Percentiles rank a stretch among this genome's conserved stretches.
Conservation (phyloP, 1,139 yeast genomes). For the Candida sojae region DNA sequence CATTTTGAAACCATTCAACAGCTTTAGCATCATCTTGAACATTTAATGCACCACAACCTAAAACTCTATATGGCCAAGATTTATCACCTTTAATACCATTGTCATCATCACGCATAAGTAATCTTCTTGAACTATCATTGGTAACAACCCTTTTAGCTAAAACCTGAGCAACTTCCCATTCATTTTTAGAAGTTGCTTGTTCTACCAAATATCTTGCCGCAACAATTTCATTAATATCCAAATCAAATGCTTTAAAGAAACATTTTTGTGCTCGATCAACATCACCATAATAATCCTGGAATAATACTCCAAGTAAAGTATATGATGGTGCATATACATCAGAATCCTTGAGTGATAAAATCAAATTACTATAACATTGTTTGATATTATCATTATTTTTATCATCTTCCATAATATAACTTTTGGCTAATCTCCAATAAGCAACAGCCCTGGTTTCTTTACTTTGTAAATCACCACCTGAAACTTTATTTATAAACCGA, state of each 20-base stretch:
- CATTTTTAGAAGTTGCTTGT: conserved; percentile 62
- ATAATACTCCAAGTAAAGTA: conserved; percentile 76
- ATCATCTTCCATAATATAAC: conserved; percentile 33
- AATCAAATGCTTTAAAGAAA: conserved; percentile 85
- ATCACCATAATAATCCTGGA: conserved; percentile 60
- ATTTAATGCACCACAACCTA: conserved; percentile 80
- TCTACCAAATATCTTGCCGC: conserved; percentile 77
- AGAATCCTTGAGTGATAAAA: conserved; percentile 63
- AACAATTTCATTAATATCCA: conserved; percentile 71
- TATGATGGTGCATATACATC: conserved; percentile 74
- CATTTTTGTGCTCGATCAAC: conserved; percentile 76
- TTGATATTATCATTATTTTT: conserved; percentile 32
- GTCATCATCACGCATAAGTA: conserved; percentile 35
- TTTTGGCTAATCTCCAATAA: conserved; percentile 74
- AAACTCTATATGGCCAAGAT: conserved; percentile 85
- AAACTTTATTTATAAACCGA: conserved; percentile 42
- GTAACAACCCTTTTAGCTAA: conserved; percentile 64
- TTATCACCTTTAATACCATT: conserved; percentile 28
- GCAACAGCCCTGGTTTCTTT: conserved; percentile 59
- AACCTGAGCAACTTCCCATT: conserved; percentile 86
- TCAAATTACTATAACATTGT: conserved; percentile 51
- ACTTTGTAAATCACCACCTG: conserved; percentile 54
- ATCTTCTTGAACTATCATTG: conserved; percentile 60
- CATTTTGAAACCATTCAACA: conserved; percentile 84
- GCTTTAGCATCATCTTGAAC: conserved; percentile 76